phyloP scores from a whole-genome alignment of 129 eudicot genomes.

The Centrapalus pauciflorus region DNA sequence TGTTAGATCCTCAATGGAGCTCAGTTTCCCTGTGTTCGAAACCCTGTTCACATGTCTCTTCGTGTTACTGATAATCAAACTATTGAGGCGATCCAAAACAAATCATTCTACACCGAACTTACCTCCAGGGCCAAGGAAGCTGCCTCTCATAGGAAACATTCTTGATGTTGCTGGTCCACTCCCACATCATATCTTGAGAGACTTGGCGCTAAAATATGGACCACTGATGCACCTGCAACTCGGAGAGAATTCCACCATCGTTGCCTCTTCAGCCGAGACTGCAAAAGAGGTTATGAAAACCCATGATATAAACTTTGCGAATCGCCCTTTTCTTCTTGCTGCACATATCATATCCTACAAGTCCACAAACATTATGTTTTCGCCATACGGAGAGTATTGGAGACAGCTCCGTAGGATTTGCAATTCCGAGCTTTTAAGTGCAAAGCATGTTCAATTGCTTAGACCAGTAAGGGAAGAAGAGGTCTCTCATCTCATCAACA shows the following conservation, averaged over 20 bases:
- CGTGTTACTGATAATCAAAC: conserved; percentile 15
- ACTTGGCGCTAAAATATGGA: conserved; percentile 29
- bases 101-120: background rate
- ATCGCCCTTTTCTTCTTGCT: conserved; percentile 34
- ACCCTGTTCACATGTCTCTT: conserved; percentile 19
- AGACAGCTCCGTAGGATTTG: conserved; percentile 40
- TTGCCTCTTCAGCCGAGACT: conserved; percentile 29
- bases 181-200: conserved; percentile 30
- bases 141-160: conserved; percentile 32
- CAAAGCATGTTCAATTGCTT: conserved; percentile 32
- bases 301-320: conserved; percentile 30
- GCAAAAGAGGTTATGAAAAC: conserved; percentile 42
- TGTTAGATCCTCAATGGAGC: conserved; percentile 27
- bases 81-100: conserved; percentile 2
- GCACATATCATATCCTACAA: conserved; percentile 29
- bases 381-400: conserved; percentile 35
- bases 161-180: conserved; percentile 26
- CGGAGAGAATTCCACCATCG: conserved; percentile 31
- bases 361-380: conserved; percentile 32
- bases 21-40: conserved; percentile 5
- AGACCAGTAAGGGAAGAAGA: conserved; percentile 32
- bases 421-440: conserved; percentile 32
- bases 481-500: conserved; percentile 15
- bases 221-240: conserved; percentile 36
- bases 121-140: conserved; percentile 37